A percentile compares a stretch with the other conserved stretches of the same genome.
These are phyloP conservation scores for Aspergillus eucalypticola DNA, from an alignment of 2,329 filamentous ascomycete species.

Conservation along the genomic window DNA sequence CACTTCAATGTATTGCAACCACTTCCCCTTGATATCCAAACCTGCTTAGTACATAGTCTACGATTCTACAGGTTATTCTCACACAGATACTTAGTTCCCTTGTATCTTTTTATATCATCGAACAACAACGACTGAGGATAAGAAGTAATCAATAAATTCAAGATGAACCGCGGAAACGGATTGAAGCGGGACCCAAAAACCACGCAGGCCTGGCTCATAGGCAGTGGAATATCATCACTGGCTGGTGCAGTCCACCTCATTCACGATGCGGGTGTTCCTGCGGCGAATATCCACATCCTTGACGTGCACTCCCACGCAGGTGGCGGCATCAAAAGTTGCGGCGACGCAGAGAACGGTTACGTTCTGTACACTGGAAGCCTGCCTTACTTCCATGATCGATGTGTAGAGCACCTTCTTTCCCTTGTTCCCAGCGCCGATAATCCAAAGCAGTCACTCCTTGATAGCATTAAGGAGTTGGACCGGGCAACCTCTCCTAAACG, in stretches of 20 bases:
- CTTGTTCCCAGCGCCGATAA: slow-evolving; percentile 26
- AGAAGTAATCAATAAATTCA: too few relatives aligned
- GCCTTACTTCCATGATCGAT: slow-evolving; percentile 38
- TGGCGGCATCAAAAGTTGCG: slow-evolving; percentile 34
- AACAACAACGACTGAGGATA: too few relatives aligned
- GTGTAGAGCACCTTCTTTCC: slow-evolving; percentile 36
- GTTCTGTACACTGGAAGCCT: slow-evolving; percentile 36
- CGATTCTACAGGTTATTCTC: too few relatives aligned
- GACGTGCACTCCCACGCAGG: slow-evolving; percentile 33
- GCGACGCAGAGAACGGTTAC: slow-evolving; percentile 35
- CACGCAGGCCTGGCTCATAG: slow-evolving; percentile 38
- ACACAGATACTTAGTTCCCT: too few relatives aligned
- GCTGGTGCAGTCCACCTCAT: slow-evolving; percentile 41
- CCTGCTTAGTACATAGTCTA: too few relatives aligned
- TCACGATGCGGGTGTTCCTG: slow-evolving; percentile 36
- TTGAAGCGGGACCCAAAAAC: slow-evolving; percentile 14
- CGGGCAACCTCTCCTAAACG: slow-evolving; percentile 4
- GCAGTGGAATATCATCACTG: slow-evolving; percentile 39
- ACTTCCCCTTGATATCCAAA: too few relatives aligned
- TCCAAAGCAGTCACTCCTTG: slow-evolving; percentile 7
- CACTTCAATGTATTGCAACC: too few relatives aligned
- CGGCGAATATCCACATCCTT: slow-evolving; percentile 37
- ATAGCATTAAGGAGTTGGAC: slow-evolving; percentile 2
- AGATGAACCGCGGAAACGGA: not conserved
- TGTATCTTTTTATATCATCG: not conserved